phyloP scores from a whole-genome alignment of 2,329 filamentous ascomycete species.

The Fusarium hainanense region DNA sequence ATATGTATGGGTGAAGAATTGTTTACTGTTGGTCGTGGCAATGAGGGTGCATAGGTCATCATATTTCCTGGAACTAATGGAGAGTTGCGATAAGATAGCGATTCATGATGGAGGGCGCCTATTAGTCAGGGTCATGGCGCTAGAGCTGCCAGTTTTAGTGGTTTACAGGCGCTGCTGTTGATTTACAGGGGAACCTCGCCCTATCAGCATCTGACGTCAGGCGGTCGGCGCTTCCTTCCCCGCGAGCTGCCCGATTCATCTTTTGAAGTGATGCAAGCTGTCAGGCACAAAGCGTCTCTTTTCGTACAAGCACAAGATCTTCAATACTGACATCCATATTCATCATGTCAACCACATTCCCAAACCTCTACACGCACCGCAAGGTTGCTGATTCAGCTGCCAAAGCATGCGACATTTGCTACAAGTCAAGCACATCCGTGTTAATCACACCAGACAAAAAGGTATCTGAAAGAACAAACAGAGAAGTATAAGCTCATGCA shows the following conservation, averaged over 20 bases:
- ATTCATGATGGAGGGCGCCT: conserved; percentile 33
- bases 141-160: conserved; percentile 13
- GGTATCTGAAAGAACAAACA: conserved; percentile 59
- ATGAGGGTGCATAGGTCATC: conserved; percentile 38
- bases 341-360: conserved; percentile 63
- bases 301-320: neutral
- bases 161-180: conserved; percentile 23
- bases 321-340: neutral
- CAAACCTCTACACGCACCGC: conserved; percentile 86
- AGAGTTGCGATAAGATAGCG: conserved; percentile 43
- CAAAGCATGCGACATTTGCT: conserved; percentile 91
- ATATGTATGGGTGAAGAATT: conserved; percentile 15
- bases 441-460: conserved; percentile 90
- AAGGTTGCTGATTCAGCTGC: conserved; percentile 86
- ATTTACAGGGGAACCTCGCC: conserved; percentile 21
- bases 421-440: conserved; percentile 86
- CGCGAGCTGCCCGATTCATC: conserved; percentile 27
- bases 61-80: conserved; percentile 28
- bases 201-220: conserved; percentile 36
- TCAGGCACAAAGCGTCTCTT: neutral
- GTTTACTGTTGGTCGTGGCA: conserved; percentile 31
- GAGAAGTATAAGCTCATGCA: conserved; percentile 13
- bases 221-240: conserved; percentile 27
- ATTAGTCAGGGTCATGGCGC: conserved; percentile 39
- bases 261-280: conserved; percentile 4